phyloP scores from a whole-genome alignment of 805 yeast species.

The Pichia thaimueangensis region DNA sequence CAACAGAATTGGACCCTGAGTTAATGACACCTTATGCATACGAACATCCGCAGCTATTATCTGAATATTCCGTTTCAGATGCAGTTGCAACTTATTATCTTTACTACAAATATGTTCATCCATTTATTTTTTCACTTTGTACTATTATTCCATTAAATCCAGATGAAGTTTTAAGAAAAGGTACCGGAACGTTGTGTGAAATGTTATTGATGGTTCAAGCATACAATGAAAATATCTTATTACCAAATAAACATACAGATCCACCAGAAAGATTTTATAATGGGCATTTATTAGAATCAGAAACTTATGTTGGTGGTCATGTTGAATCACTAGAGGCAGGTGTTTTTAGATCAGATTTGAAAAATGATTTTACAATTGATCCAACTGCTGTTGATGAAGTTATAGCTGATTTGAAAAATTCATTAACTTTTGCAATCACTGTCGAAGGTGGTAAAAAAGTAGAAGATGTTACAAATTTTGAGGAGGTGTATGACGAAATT shows the following conservation, averaged over 20 bases:
- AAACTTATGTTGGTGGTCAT: constrained; percentile 98
- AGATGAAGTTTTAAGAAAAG: constrained; percentile 91
- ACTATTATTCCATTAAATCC: constrained; percentile 94
- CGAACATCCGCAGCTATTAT: constrained; percentile 83
- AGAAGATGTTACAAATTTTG: constrained; percentile 76
- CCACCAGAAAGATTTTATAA: constrained; percentile 93
- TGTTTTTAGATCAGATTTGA: constrained; percentile 86
- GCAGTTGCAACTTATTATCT: constrained; percentile 97
- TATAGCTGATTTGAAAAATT: constrained; percentile 61
- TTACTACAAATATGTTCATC: constrained; percentile 95
- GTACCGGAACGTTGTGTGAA: constrained; percentile 98
- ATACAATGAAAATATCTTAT: constrained; percentile 61
- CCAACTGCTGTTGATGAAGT: constrained; percentile 79
- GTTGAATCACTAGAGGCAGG: constrained; percentile 98
- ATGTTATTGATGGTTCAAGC: constrained; percentile 97
- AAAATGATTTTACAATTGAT: constrained; percentile 69
- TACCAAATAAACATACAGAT: constrained; percentile 92
- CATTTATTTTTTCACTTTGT: constrained; percentile 91
- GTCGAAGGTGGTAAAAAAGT: constrained; percentile 70
- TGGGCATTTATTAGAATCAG: constrained; percentile 90
- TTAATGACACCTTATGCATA: constrained; percentile 96
- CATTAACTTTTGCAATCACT: constrained; percentile 75
- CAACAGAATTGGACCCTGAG: constrained; percentile 95
- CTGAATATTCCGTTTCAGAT: constrained; percentile 98
- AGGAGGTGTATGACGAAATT: constrained; percentile 62